These are phyloP conservation scores for Pulveroboletus sp. DNA, from an alignment of 768 basidiomycete species.

Conservation along the genomic window DNA sequence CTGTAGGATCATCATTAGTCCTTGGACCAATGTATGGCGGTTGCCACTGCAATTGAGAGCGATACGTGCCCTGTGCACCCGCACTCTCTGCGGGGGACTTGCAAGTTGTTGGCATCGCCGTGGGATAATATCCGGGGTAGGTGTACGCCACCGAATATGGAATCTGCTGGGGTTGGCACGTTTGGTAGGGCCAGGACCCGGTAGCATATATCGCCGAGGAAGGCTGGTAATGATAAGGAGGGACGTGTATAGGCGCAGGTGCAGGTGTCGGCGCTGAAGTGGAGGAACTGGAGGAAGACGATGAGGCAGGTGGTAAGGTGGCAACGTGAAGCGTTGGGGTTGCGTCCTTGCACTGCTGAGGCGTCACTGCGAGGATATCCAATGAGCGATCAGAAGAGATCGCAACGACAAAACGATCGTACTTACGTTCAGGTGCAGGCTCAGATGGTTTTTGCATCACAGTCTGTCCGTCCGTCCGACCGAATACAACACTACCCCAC, in stretches of 20 bases:
- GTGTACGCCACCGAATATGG: slow-evolving; percentile 20
- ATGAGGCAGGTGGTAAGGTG: slow-evolving; percentile 19
- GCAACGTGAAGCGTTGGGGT: slow-evolving; percentile 20
- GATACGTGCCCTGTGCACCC: slow-evolving; percentile 22
- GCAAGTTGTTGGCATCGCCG: slow-evolving; percentile 8
- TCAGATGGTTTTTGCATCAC: slow-evolving; percentile 71
- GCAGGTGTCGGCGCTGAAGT: slow-evolving; percentile 15
- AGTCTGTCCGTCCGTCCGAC: slow-evolving; percentile 58
- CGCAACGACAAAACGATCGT: not conserved
- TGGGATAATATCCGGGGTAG: slow-evolving; percentile 23
- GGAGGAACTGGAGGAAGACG: slow-evolving; percentile 21
- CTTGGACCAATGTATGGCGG: slow-evolving; percentile 34
- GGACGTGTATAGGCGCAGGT: slow-evolving; percentile 18
- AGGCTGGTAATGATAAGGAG: slow-evolving; percentile 20
- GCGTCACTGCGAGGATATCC: slow-evolving; percentile 13
- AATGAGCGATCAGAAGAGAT: slow-evolving; percentile 8
- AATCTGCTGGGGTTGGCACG: slow-evolving; percentile 18
- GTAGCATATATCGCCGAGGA: slow-evolving; percentile 16
- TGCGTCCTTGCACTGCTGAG: slow-evolving; percentile 10
- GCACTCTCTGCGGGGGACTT: slow-evolving; percentile 12
- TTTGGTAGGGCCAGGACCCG: slow-evolving; percentile 33
- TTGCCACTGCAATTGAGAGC: slow-evolving; percentile 33
- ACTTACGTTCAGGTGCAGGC: slow-evolving; percentile 46
- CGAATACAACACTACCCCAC: slow-evolving; percentile 77
- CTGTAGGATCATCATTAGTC: slow-evolving; percentile 33